Evolutionary conservation across 306 rosid genomes (phyloP).

Genomic region (Vicia villosa): DNA sequence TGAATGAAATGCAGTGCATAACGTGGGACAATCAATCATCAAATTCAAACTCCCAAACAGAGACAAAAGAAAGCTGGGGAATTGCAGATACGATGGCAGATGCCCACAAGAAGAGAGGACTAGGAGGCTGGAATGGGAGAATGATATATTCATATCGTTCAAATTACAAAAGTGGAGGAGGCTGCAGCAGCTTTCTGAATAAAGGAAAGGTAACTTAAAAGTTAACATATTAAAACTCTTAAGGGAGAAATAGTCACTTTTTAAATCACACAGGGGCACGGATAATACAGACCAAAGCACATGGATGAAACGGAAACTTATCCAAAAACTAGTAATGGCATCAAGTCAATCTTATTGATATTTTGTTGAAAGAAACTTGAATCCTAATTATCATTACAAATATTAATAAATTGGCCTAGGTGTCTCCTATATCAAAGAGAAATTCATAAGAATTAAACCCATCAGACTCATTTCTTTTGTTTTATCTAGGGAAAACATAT

Average conservation of each 20-base stretch:
- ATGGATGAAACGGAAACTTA: background rate
- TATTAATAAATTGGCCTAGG: background rate
- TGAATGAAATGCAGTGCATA: background rate
- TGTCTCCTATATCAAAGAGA: constrained; percentile 5
- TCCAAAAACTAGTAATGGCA: constrained; percentile 16
- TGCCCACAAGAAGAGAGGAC: background rate
- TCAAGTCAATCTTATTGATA: background rate
- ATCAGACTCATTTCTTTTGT: background rate
- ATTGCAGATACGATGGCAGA: background rate
- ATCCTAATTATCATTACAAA: constrained; percentile 8
- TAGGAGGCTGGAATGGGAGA: background rate
- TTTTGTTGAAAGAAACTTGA: background rate
- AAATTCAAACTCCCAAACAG: constrained; percentile 10
- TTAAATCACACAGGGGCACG: background rate
- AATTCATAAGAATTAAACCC: constrained; percentile 23
- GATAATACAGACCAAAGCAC: constrained; percentile 9
- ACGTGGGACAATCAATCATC: background rate
- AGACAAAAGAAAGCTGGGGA: background rate
- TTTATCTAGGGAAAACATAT: background rate
- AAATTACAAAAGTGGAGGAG: background rate
- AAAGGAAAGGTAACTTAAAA: background rate
- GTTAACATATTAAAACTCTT: background rate
- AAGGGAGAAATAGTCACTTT: background rate
- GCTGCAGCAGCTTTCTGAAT: background rate
- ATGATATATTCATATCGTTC: constrained; percentile 1